Evolutionary conservation across 768 basidiomycete genomes (phyloP).

Genomic region (Gelatoporia subvermispora): DNA sequence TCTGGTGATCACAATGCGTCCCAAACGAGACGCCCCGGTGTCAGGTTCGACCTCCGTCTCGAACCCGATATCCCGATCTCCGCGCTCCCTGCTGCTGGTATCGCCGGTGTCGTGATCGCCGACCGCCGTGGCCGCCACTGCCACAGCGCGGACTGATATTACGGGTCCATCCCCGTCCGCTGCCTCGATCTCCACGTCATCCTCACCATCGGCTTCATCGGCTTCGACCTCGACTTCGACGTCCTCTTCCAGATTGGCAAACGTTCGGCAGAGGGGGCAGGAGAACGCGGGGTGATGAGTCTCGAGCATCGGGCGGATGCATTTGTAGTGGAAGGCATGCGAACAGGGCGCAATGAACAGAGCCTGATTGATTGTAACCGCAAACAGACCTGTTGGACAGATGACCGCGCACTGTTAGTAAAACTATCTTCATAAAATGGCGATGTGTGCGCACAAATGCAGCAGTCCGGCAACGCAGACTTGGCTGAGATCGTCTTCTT

Average conservation of each 20-base stretch:
- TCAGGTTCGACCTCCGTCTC: slow-evolving; percentile 29
- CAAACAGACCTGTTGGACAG: slow-evolving; percentile 53
- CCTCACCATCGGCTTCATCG: slow-evolving; percentile 21
- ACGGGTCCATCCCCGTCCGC: slow-evolving; percentile 3
- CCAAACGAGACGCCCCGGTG: slow-evolving; percentile 15
- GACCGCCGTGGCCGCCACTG: slow-evolving; percentile 8
- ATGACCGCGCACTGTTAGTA: slow-evolving; percentile 3
- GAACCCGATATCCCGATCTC: slow-evolving; percentile 20
- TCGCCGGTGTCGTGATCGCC: slow-evolving; percentile 20
- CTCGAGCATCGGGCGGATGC: slow-evolving; percentile 86
- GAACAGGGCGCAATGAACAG: slow-evolving; percentile 98
- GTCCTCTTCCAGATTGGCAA: slow-evolving; percentile 92
- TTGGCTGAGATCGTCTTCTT: slow-evolving; percentile 26
- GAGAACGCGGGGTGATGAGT: slow-evolving; percentile 91
- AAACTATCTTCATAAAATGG: neutral
- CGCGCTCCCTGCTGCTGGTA: slow-evolving; percentile 11
- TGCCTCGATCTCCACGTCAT: slow-evolving; percentile 7
- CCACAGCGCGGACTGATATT: slow-evolving; percentile 7
- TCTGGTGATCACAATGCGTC: neutral
- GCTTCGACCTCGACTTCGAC: slow-evolving; percentile 65
- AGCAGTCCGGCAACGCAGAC: slow-evolving; percentile 72
- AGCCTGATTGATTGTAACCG: slow-evolving; percentile 90
- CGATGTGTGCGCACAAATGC: slow-evolving; percentile 71
- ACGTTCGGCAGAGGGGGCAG: slow-evolving; percentile 93
- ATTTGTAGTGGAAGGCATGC: slow-evolving; percentile 96